Percentiles rank a stretch among this genome's conserved stretches.
phyloP scores from a whole-genome alignment of 192 early-diverging fungal species.

The Podila horticola region DNA sequence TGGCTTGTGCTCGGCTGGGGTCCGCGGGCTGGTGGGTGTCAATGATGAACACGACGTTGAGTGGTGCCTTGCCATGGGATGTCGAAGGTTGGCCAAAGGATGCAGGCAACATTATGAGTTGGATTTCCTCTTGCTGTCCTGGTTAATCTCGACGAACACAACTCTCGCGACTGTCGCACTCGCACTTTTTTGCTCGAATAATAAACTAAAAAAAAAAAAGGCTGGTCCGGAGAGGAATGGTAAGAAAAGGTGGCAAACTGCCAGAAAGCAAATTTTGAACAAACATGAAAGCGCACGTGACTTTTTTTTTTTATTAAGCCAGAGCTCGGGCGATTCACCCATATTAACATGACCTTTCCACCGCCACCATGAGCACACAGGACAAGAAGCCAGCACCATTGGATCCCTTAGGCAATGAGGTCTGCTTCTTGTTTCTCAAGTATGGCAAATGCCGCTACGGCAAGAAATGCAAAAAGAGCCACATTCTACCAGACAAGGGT shows the following conservation, averaged over 20 bases:
- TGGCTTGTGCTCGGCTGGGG: background rate
- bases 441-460: slow-evolving; percentile 46
- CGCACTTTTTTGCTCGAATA: background rate
- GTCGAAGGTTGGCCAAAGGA: slow-evolving; percentile 5
- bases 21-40: slow-evolving; percentile 22
- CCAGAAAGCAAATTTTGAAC: too few species aligned
- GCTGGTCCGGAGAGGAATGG: too few species aligned
- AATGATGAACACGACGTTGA: slow-evolving; percentile 45
- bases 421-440: slow-evolving; percentile 61
- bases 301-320: too few species aligned
- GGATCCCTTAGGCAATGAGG: slow-evolving; percentile 44
- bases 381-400: slow-evolving; percentile 12
- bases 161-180: background rate
- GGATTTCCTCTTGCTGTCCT: background rate
- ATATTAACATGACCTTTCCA: too few species aligned
- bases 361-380: background rate
- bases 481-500: slow-evolving; percentile 37
- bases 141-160: background rate
- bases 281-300: too few species aligned
- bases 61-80: slow-evolving; percentile 24
- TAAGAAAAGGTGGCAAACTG: too few species aligned
- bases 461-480: slow-evolving; percentile 48
- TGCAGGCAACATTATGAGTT: background rate
- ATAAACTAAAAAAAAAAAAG: too few species aligned
- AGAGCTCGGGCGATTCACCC: too few species aligned